Base-by-base conservation (phyloP, 2,329 filamentous ascomycete species). In the Sporothrix dimorphospora region DNA sequence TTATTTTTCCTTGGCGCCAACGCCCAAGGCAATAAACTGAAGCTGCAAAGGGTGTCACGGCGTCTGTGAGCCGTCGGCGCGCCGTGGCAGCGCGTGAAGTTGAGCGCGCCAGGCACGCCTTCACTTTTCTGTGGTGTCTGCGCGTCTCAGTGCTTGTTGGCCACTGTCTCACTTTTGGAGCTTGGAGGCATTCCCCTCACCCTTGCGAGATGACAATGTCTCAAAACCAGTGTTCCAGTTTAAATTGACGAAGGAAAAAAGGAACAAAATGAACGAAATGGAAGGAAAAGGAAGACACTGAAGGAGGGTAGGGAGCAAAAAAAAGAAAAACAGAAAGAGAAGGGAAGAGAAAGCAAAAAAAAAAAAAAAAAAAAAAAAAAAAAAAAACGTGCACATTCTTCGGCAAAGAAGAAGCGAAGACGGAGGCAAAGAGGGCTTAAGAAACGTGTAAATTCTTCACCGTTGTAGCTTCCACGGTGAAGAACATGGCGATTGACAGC, bases 131-230 rank as follows among this genome's bases (percentile, higher is more conserved):
- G 12, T 34, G 53, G 12, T 34, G 53, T 55, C 14, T 55, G 51
- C 16, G 51, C 30, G 51, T 55, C 24, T 55, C 49, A 53, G 49
- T 55, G 51, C 51, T 14, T 57, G 24, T 57, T 57, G 53, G 40
- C 40, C 30, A 14, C 53, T 57, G 53, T 57, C 53, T 57, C 30
- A 59, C 27, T 38, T 38, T 59, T 59, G 55, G 55, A 11, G 55
- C 19, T 30, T 38, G 27, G n/a, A n/a, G n/a, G n/a, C n/a, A n/a
- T n/a, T n/a, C n/a, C n/a, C n/a, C n/a, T n/a, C n/a, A n/a, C n/a
- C n/a, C 55, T 38, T 38, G 55, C 30, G 55, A 59, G 55, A 59
- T 59, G 55, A n/a, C n/a, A 38, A 59, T 38, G 55, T 59, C 55
- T 59, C 55, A 38, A n/a, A 38, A n/a, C 12, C 14, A 38, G 27